Conservation (phyloP, 1,139 yeast species). For the Pichia terricola region DNA sequence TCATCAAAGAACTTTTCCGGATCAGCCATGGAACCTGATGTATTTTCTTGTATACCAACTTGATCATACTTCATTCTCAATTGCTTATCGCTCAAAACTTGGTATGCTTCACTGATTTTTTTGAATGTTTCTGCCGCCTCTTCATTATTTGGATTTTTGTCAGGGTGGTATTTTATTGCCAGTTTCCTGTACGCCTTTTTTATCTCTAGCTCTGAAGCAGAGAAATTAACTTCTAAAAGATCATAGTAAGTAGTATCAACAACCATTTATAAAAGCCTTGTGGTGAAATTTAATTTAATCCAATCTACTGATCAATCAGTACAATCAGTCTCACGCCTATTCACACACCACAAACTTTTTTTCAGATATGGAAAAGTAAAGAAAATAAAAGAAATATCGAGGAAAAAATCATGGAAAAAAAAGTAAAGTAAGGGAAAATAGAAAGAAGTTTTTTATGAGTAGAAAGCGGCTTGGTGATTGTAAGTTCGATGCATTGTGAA, state of each 20-base stretch:
- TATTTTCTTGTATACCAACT: slow-evolving; percentile 63
- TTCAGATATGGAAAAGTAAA: too few relatives aligned
- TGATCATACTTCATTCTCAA: slow-evolving; percentile 72
- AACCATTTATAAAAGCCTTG: slow-evolving; percentile 43
- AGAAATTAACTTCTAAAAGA: slow-evolving; percentile 51
- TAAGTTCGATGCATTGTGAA: too few relatives aligned
- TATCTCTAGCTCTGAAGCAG: slow-evolving; percentile 76
- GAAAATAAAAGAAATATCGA: too few relatives aligned
- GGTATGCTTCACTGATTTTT: slow-evolving; percentile 71
- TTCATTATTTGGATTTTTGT: slow-evolving; percentile 86
- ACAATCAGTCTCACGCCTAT: too few relatives aligned
- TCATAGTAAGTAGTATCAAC: slow-evolving; percentile 90
- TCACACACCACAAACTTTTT: too few relatives aligned
- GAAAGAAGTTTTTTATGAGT: too few relatives aligned
- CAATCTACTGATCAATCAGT: too few relatives aligned
- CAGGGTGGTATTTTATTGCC: slow-evolving; percentile 89
- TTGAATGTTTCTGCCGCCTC: slow-evolving; percentile 52
- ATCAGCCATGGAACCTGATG: slow-evolving; percentile 19
- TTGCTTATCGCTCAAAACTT: slow-evolving; percentile 68
- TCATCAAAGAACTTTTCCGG: slow-evolving; percentile 35
- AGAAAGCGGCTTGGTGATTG: too few relatives aligned
- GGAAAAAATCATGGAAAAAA: too few relatives aligned
- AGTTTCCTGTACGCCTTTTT: slow-evolving; percentile 89
- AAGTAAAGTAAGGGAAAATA: too few relatives aligned
- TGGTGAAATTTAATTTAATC: not conserved